A percentile compares a stretch with the other conserved stretches of the same genome.
Evolutionary conservation across 75 land plant species (phyloP).

Genomic region (Sequoia sempervirens): DNA sequence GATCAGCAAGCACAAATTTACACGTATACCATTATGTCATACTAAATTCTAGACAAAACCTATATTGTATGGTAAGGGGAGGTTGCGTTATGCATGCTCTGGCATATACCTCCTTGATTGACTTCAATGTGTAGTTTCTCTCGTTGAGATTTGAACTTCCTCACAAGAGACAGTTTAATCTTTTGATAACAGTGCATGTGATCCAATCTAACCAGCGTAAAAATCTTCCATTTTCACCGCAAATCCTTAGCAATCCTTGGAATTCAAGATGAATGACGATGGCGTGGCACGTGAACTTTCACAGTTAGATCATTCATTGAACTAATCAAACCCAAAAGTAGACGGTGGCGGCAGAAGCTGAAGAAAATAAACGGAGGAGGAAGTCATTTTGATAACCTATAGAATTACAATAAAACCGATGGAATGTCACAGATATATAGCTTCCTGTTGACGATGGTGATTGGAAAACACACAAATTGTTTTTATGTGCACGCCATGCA

Average conservation of each 20-base stretch:
- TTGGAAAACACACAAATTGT: neutral
- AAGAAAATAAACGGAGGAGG: neutral
- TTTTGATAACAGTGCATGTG: neutral
- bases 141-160: neutral
- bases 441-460: neutral
- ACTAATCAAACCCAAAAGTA: neutral
- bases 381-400: neutral
- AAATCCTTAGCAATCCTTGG: neutral
- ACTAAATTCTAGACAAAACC: neutral
- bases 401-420: neutral
- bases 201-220: neutral
- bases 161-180: neutral
- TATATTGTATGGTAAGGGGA: neutral
- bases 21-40: no score
- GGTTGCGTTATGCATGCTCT: neutral
- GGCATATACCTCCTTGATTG: neutral
- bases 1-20: no score
- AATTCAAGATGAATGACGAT: neutral
- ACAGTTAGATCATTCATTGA: neutral
- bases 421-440: neutral
- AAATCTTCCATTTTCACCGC: no score
- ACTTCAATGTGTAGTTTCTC: neutral
- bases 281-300: neutral
- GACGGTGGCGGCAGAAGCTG: neutral
- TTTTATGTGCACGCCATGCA: neutral